Evolutionary conservation across 1,284 basidiomycete species (phyloP), one percentile per base, ranked within the genome.

Genomic region (Trichosporon faecale): DNA sequence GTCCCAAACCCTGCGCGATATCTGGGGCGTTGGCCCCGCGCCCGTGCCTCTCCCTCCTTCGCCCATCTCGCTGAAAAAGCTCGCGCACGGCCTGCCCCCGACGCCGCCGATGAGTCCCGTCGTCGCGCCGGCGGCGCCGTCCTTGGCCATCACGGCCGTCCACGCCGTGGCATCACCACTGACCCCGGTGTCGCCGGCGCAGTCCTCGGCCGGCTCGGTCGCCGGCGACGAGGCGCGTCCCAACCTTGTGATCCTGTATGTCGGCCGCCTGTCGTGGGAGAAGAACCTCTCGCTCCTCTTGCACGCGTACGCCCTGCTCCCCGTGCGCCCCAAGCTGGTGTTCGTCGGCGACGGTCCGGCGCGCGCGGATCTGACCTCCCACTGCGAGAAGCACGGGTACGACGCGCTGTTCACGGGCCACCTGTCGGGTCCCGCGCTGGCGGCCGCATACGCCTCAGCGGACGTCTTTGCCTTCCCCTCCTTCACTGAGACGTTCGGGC

Each of bases 321-420:
- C 57, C 3, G 27, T 31, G 18, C 16, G 57, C 21, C 85, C 85
- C 25, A 86, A 86, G 73, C 84, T 88, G 25, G 85, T 88, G 3
- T 86, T 88, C 57, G 86, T 87, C 23, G 87, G 87, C 6, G 86
- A 88, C 69, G 87, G 87, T 0, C 87, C 87, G 0, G 86, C 87
- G 0, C 78, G 85, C 6, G 68, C 66, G 0, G 86, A 86, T 33
- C 80, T 87, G 1, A 85, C 86, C 52, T 73, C 76, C 0, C 77
- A 85, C n/a, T 87, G 87, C 76, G 70, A 72, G 49, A 76, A 78
- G 66, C 77, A 84, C 60, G 81, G 80, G 0, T 83, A 86, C 69
- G 86, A 86, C 64, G 86, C 86, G 5, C 78, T 77, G 0, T 88
- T 88, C 72, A 85, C 86, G 82, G 87, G 87, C 2, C 85, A 87